Conservation (phyloP, 306 rosid genomes). For the Sechiopsis laciniata region DNA sequence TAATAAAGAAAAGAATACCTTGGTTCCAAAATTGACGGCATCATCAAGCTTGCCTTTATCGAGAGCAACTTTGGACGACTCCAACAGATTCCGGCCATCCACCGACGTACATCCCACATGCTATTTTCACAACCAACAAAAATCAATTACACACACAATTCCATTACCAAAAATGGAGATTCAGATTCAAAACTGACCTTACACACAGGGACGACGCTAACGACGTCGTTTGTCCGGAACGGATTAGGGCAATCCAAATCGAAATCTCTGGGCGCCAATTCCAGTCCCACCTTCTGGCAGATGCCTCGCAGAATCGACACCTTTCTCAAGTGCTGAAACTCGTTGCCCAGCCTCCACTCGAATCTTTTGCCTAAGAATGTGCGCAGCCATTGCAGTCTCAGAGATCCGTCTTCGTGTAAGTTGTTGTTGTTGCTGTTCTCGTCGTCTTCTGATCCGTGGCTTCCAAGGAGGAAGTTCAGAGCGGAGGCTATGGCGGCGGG, state of each 20-base stretch:
- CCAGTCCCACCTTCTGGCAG: slow-evolving; percentile 88
- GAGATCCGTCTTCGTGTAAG: slow-evolving; percentile 41
- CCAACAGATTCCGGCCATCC: slow-evolving; percentile 87
- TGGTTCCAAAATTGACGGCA: slow-evolving; percentile 85
- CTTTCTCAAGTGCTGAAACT: slow-evolving; percentile 76
- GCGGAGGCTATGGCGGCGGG: slow-evolving; percentile 58
- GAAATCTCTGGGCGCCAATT: slow-evolving; percentile 75
- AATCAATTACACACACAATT: background rate
- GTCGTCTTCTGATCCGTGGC: slow-evolving; percentile 35
- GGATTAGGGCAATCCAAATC: slow-evolving; percentile 69
- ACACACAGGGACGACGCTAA: slow-evolving; percentile 83
- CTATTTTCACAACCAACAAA: slow-evolving; percentile 30
- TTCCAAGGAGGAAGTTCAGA: slow-evolving; percentile 70
- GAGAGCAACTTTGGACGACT: slow-evolving; percentile 84
- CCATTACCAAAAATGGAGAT: background rate
- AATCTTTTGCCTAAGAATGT: slow-evolving; percentile 50
- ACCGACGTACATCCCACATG: slow-evolving; percentile 77
- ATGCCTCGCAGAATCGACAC: slow-evolving; percentile 74
- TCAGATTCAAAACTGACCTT: slow-evolving; percentile 48
- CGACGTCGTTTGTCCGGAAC: slow-evolving; percentile 59
- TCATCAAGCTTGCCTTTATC: slow-evolving; percentile 99
- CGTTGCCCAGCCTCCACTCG: slow-evolving; percentile 71
- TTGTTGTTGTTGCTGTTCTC: slow-evolving; percentile 39
- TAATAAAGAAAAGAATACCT: no score
- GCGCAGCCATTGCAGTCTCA: slow-evolving; percentile 59